Evolutionary conservation across 2,329 filamentous ascomycete genomes (phyloP).

Genomic region (Aspergillus sp.): DNA sequence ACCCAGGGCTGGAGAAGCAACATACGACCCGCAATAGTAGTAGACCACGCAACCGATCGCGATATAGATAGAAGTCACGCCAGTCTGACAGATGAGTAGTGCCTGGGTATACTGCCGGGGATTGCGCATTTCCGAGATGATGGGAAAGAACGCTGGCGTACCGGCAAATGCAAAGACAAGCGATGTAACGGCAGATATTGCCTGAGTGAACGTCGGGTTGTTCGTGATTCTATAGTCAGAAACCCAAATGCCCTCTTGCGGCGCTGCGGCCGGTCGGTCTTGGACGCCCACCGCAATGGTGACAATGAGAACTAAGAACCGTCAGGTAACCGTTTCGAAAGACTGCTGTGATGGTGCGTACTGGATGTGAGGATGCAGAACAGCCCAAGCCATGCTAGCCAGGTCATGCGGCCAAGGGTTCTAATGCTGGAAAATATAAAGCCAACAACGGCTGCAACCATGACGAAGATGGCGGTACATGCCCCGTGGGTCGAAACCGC

Average conservation of each 20-base stretch:
- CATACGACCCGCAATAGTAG: constrained; percentile 46
- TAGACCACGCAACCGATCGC: constrained; percentile 43
- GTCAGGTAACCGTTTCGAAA: background rate
- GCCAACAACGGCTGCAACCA: constrained; percentile 19
- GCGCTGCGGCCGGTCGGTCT: constrained; percentile 34
- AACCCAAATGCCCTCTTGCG: constrained; percentile 25
- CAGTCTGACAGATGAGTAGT: constrained; percentile 30
- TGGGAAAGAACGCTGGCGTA: constrained; percentile 32
- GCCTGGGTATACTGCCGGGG: constrained; percentile 31
- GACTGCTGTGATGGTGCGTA: background rate
- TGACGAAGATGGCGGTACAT: constrained; percentile 22
- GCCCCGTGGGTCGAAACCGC: constrained; percentile 37
- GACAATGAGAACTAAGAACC: constrained; percentile 22
- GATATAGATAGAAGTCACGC: constrained; percentile 34
- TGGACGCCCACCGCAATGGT: constrained; percentile 31
- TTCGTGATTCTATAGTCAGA: constrained; percentile 28
- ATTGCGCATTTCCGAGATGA: constrained; percentile 40
- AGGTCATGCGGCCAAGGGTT: constrained; percentile 31
- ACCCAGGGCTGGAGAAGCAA: constrained; percentile 49
- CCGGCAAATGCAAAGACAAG: constrained; percentile 31
- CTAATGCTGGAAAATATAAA: constrained; percentile 29
- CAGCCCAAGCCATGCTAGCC: constrained; percentile 34
- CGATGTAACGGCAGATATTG: constrained; percentile 28
- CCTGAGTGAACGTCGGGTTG: constrained; percentile 25
- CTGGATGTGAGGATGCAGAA: constrained; percentile 28